These are phyloP conservation scores for Panicum virgatum DNA, from an alignment of 202 grass and related monocot genomes.

Conservation along the genomic window DNA sequence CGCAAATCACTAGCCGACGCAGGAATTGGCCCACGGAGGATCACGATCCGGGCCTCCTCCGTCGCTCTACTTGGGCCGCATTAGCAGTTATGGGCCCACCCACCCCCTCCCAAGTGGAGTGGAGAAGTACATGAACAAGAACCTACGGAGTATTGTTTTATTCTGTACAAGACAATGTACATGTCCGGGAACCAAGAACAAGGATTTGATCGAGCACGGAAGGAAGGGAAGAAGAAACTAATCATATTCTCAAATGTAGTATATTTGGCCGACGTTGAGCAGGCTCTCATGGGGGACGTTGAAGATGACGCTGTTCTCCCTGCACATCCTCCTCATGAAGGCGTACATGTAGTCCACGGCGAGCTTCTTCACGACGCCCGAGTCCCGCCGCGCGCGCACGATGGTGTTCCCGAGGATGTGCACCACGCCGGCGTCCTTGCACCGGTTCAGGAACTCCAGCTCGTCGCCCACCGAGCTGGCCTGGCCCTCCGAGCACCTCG, in stretches of 20 bases:
- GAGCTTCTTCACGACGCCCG: constrained; percentile 69
- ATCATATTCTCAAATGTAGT: constrained; percentile 71
- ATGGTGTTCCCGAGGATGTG: constrained; percentile 97
- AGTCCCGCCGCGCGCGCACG: constrained; percentile 71
- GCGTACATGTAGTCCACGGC: constrained; percentile 85
- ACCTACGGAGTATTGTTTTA: no score
- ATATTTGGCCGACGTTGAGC: constrained; percentile 92
- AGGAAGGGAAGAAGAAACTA: no score
- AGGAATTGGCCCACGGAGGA: no score
- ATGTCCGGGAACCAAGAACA: no score
- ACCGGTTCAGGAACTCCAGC: constrained; percentile 82
- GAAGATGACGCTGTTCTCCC: constrained; percentile 97
- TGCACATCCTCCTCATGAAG: constrained; percentile 87
- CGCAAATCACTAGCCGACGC: no score
- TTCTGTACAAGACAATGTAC: no score
- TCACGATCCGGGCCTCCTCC: no score
- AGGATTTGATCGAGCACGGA: no score
- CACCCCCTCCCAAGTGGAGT: no score
- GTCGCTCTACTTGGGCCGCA: neutral
- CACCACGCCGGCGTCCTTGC: constrained; percentile 87
- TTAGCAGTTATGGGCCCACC: no score
- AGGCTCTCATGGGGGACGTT: constrained; percentile 89
- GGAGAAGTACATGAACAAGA: no score
- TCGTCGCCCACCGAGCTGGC: constrained; percentile 61
- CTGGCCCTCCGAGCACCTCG: constrained; percentile 34